phyloP scores from a whole-genome alignment of 176 grass and related monocot genomes.

The Paspalum notatum region DNA sequence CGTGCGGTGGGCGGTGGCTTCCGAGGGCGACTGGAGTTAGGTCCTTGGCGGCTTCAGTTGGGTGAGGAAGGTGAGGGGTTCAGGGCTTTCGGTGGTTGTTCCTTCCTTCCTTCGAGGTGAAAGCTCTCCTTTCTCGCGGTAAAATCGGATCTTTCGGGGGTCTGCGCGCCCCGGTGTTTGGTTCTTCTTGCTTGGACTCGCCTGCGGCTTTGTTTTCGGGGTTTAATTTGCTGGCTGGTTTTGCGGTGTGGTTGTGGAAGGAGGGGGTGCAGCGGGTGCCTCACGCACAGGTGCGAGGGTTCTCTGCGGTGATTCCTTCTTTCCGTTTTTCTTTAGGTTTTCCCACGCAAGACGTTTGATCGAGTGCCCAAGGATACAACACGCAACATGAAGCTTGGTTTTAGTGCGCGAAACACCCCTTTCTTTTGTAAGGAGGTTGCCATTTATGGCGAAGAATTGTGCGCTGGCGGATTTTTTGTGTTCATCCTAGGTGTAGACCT shows the following conservation, averaged over 20 bases:
- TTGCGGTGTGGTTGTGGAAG: not conserved
- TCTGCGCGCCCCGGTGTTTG: slow-evolving; percentile 7
- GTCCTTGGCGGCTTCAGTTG: slow-evolving; percentile 41
- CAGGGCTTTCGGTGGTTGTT: slow-evolving; percentile 41
- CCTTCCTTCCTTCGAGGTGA: slow-evolving; percentile 26
- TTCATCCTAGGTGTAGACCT: not conserved
- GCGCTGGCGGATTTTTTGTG: not conserved
- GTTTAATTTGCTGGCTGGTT: slow-evolving; percentile 18
- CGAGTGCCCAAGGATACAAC: not conserved
- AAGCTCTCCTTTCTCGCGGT: slow-evolving; percentile 35
- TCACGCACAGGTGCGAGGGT: slow-evolving; percentile 14
- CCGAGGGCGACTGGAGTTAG: slow-evolving; percentile 7
- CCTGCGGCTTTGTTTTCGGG: not conserved
- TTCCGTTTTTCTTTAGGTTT: not conserved
- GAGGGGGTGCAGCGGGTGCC: not conserved
- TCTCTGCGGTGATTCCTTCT: not conserved
- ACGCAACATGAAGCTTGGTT: not conserved
- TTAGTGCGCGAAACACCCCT: not conserved
- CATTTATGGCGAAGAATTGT: slow-evolving; percentile 4
- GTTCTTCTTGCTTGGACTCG: slow-evolving; percentile 30
- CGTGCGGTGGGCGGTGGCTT: slow-evolving; percentile 30
- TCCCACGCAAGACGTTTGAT: not conserved
- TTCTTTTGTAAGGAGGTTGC: not conserved
- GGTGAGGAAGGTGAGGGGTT: slow-evolving; percentile 32
- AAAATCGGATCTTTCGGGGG: slow-evolving; percentile 33